Evolutionary conservation across 768 basidiomycete genomes (phyloP).

Genomic region (Amylocystis lapponica): DNA sequence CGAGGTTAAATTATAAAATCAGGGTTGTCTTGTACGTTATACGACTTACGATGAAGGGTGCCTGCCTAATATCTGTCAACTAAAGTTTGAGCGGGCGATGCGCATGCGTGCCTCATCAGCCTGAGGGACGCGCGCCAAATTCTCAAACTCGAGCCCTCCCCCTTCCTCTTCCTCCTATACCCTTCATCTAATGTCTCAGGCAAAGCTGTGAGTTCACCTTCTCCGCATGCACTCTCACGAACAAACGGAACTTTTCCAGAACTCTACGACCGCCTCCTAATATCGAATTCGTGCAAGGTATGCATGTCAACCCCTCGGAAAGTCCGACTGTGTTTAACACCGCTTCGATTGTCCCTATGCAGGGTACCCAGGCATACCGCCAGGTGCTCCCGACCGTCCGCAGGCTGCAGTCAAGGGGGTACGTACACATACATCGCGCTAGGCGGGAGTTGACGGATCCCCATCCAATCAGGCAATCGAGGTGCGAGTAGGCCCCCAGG

Average conservation of each 20-base stretch:
- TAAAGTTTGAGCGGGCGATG: too few relatives aligned
- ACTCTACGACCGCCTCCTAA: conserved; percentile 83
- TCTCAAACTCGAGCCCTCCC: too few relatives aligned
- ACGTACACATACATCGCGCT: conserved; percentile 28
- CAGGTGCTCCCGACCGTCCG: conserved; percentile 66
- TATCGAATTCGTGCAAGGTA: conserved; percentile 80
- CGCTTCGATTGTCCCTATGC: conserved; percentile 13
- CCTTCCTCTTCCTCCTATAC: conserved; percentile 10
- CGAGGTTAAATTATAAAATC: too few relatives aligned
- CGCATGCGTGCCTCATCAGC: too few relatives aligned
- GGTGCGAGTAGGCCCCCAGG: conserved; percentile 65
- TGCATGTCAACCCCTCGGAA: conserved; percentile 26
- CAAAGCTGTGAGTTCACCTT: conserved; percentile 8
- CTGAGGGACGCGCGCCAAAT: too few relatives aligned
- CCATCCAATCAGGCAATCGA: conserved; percentile 63
- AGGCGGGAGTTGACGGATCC: conserved; percentile 7
- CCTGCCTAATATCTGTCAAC: too few relatives aligned
- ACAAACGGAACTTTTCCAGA: conserved; percentile 31
- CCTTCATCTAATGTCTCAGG: conserved; percentile 12
- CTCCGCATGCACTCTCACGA: background rate
- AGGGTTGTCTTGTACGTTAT: too few relatives aligned
- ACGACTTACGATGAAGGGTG: too few relatives aligned
- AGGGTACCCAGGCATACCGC: conserved; percentile 88
- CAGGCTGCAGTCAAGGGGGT: conserved; percentile 86
- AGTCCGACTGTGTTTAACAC: background rate